Base-by-base conservation (phyloP, 1,284 basidiomycete genomes). In the Rhodotorula glutinis region DNA sequence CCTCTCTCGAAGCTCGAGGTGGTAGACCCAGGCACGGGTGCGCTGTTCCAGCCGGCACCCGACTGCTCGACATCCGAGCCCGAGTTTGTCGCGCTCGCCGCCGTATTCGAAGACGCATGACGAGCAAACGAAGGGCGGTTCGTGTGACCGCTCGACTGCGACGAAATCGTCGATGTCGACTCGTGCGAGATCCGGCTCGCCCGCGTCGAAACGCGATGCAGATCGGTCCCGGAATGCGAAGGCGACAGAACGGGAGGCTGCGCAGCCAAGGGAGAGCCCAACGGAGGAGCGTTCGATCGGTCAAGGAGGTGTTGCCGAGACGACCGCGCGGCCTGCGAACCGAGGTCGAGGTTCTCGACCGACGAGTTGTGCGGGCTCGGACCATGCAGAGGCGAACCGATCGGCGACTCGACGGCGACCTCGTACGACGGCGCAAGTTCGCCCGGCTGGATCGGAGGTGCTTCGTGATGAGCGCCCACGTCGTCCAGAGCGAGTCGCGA, bases 101-200 rank as follows among this genome's bases (percentile, higher is more conserved):
- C 53, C 3, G 62, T 57, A 41, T 41, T 44, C 3, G 60, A 66
- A 0, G 67, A 70, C 4, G 38, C 33, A 17, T 74, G 63, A 9
- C 58, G 62, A 21, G 77, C 77, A n/a, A 77, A 75, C 44, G 76
- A 76, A 13, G 76, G 66, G 49, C 47, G 53, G 53, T 52, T 57
- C 10, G 40, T 25, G 1, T 23, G 33, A 7, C 57, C 49, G 51
- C 43, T 44, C 30, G 63, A 58, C 38, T 56, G 57, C 10, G 41
- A 46, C 54, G 58, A 57, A 17, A 49, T 14, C 17, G 60, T 53
- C 1, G 63, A 59, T 3, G 58, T 55, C 47, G 68, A 70, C 16
- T 62, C 58, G 38, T 67, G 62, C 25, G 67, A 70, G 27, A 67
- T 57, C 3, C 62, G 65, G 19, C 65, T 67, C 3, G 62, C 43